These are phyloP conservation scores for Fusarium subglutinans DNA, from an alignment of 2,329 filamentous ascomycete genomes.

Conservation along the genomic window DNA sequence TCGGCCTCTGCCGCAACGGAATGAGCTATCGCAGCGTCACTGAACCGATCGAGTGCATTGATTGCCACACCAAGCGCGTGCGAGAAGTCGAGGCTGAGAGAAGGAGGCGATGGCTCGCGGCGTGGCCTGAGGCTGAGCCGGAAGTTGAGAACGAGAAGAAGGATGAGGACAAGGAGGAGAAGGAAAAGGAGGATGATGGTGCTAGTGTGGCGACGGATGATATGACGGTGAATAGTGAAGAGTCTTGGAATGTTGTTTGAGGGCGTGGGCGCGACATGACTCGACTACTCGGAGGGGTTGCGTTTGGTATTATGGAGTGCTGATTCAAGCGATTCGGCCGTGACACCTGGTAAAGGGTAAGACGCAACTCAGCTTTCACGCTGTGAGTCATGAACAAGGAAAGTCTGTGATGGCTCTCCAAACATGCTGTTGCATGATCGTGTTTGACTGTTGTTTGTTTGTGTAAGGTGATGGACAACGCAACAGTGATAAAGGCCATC, in stretches of 20 bases:
- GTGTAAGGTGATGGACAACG: fast-evolving
- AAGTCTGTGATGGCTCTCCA: fast-evolving
- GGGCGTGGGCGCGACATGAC: too few species aligned
- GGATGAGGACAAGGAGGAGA: not conserved
- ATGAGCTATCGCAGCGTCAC: not conserved
- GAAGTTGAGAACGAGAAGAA: not conserved
- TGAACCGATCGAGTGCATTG: not conserved
- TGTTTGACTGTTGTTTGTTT: not conserved
- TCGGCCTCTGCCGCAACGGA: not conserved
- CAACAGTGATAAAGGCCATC: not conserved
- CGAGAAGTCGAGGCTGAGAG: not conserved
- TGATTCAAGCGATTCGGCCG: too few species aligned
- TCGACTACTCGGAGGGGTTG: fast-evolving
- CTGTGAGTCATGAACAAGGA: not conserved
- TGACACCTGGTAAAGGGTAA: too few species aligned
- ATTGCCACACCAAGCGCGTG: not conserved
- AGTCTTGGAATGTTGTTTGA: not conserved
- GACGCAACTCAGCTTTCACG: not conserved
- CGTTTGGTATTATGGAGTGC: not conserved
- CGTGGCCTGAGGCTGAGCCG: not conserved
- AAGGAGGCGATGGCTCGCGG: not conserved
- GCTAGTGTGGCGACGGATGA: not conserved
- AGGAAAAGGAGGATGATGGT: not conserved
- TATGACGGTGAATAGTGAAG: not conserved
- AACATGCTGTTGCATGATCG: too few species aligned